phyloP scores from a whole-genome alignment of 108 stramenopile genomes.

The Cyclostephanos invisitatus region DNA sequence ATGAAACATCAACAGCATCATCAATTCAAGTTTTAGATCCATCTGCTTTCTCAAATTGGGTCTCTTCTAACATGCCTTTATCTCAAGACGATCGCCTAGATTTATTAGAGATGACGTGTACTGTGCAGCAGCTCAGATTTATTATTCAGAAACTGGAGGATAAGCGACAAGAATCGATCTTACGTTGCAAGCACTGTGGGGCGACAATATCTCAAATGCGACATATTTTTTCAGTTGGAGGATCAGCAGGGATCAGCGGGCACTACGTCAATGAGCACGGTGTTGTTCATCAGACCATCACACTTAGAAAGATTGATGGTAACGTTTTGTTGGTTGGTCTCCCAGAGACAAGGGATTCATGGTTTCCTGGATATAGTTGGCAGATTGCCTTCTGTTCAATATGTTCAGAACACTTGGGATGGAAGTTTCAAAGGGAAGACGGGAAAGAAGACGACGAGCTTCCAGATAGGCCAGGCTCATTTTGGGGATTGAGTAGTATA shows the following conservation, averaged over 20 bases:
- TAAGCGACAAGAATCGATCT: conserved; percentile 27
- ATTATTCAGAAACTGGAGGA: conserved; percentile 47
- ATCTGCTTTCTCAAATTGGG: conserved; percentile 71
- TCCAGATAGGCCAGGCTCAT: conserved; percentile 8
- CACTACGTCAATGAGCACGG: conserved; percentile 84
- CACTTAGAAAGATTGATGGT: conserved; percentile 57
- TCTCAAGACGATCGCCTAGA: conserved; percentile 59
- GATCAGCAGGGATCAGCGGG: conserved; percentile 78
- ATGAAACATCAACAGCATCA: background rate
- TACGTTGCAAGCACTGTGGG: conserved; percentile 66
- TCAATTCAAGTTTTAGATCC: conserved; percentile 41
- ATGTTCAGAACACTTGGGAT: conserved; percentile 74
- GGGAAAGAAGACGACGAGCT: conserved; percentile 15
- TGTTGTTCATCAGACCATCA: conserved; percentile 76
- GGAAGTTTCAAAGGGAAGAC: conserved; percentile 68
- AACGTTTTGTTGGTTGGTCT: conserved; percentile 53
- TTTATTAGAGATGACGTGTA: conserved; percentile 55
- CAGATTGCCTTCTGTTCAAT: conserved; percentile 59
- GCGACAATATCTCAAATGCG: conserved; percentile 37
- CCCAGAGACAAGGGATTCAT: conserved; percentile 66
- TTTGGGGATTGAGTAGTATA: conserved; percentile 30
- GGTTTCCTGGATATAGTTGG: conserved; percentile 86
- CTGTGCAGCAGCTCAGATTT: conserved; percentile 52
- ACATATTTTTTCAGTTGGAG: conserved; percentile 67
- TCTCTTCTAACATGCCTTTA: conserved; percentile 72